Evolutionary conservation across 2,329 filamentous ascomycete species (phyloP).

Genomic region (Monosporascus sp.): DNA sequence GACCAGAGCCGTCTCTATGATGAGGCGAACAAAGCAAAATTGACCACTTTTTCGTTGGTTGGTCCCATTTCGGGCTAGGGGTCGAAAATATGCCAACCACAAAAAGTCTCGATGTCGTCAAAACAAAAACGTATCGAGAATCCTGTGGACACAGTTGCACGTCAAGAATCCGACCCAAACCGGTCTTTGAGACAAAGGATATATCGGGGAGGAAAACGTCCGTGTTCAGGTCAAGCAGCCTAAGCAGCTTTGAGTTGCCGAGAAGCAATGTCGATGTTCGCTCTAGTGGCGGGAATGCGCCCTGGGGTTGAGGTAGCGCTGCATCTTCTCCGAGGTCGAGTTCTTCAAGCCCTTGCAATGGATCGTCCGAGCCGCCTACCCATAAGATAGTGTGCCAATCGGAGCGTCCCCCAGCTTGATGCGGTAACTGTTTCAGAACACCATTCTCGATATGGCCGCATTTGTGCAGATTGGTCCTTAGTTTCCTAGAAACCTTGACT

Average conservation of each 20-base stretch:
- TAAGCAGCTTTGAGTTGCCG: slow-evolving; percentile 22
- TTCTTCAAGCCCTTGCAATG: slow-evolving; percentile 26
- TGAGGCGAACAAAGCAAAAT: slow-evolving; percentile 41
- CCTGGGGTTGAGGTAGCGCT: slow-evolving; percentile 9
- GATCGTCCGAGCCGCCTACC: slow-evolving; percentile 26
- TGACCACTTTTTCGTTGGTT: slow-evolving; percentile 14
- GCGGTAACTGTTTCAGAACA: slow-evolving; percentile 28
- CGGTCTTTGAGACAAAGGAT: slow-evolving; percentile 13
- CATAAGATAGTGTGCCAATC: slow-evolving; percentile 40
- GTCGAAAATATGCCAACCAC: slow-evolving; percentile 17
- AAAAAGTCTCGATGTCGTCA: slow-evolving; percentile 24
- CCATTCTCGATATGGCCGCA: slow-evolving; percentile 42
- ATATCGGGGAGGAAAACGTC: slow-evolving; percentile 21
- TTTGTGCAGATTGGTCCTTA: slow-evolving; percentile 28
- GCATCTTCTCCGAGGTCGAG: slow-evolving; percentile 31
- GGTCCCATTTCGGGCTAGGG: slow-evolving; percentile 13
- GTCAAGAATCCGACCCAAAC: slow-evolving; percentile 21
- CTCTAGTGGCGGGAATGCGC: slow-evolving; percentile 32
- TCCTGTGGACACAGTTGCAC: slow-evolving; percentile 19
- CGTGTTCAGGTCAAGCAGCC: slow-evolving; percentile 20
- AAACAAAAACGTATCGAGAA: slow-evolving; percentile 23
- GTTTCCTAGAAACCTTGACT: slow-evolving; percentile 27
- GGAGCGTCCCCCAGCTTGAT: slow-evolving; percentile 20
- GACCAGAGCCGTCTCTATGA: slow-evolving; percentile 32
- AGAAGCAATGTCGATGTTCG: slow-evolving; percentile 53